Percentiles rank a stretch among this genome's conserved stretches.
phyloP scores from a whole-genome alignment of 345 rosid genomes.

The Dovyalis caffra region DNA sequence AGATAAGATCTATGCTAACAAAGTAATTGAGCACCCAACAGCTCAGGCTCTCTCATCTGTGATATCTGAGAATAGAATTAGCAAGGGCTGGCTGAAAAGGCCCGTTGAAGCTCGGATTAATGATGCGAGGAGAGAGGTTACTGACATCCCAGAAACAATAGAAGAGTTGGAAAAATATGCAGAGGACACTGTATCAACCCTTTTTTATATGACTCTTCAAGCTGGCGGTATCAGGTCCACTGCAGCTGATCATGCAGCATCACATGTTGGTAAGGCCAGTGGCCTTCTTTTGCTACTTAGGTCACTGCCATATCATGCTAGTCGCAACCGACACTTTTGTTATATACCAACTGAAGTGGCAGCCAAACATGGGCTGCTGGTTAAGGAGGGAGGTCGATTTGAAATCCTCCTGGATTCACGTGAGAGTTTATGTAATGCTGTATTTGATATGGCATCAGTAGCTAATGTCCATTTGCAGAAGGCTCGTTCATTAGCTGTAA shows the following conservation, averaged over 20 bases:
- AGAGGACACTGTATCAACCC: conserved; percentile 74
- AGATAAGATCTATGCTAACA: conserved; percentile 70
- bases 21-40: conserved; percentile 69
- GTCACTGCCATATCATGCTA: conserved; percentile 81
- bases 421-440: conserved; percentile 58
- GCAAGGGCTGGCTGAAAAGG: conserved; percentile 80
- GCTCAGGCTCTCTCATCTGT: conserved; percentile 81
- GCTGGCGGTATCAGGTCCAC: conserved; percentile 80
- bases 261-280: conserved; percentile 90
- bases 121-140: conserved; percentile 61
- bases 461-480: conserved; percentile 78
- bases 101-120: conserved; percentile 83
- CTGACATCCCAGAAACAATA: conserved; percentile 63
- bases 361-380: conserved; percentile 66
- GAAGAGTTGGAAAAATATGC: conserved; percentile 84
- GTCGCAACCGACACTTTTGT: conserved; percentile 59
- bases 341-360: conserved; percentile 70
- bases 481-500: conserved; percentile 69
- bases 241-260: conserved; percentile 83
- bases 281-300: conserved; percentile 79
- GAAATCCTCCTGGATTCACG: conserved; percentile 63
- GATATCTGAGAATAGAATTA: conserved; percentile 57
- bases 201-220: conserved; percentile 80
- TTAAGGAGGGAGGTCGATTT: conserved; percentile 54
- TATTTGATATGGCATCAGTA: conserved; percentile 84